Base-by-base conservation (phyloP, 1,139 yeast genomes). In the Pneumocystis murina region DNA sequence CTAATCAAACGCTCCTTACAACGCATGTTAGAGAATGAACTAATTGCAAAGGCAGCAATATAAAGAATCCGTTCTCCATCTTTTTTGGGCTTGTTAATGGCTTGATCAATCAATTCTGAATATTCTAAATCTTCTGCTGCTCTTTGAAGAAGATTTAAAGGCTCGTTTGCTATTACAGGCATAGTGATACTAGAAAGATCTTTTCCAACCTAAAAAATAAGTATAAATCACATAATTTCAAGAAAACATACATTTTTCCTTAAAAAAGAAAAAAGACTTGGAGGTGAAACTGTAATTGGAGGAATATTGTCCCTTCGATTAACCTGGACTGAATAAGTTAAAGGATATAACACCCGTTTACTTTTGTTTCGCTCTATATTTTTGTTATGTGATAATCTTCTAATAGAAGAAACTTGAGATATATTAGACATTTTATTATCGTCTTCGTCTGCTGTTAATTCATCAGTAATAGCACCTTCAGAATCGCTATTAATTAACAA, bases 81-180 rank as follows among this genome's bases (percentile, higher is more conserved):
- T 69, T 89, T 96, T 28, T 85, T 86, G 68, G 79, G 55, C 33
- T 30, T 78, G 0, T 80, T 71, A 17, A 78, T 77, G 0, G 97
- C 98, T 66, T 81, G 80, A 69, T 89, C 91, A 61, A 94, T 79
- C 61, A 94, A 76, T 64, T 82, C 81, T 3, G 86, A 82, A 71
- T 92, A 92, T 74, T 94, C 98, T 76, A 92, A 82, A 74, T 92
- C 98, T 74, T 92, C 98, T 0, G 95, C 91, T 59, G 91, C 87
- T 74, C 98, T 83, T 77, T 92, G 98, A 66, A 92, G 78, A 72
- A 92, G 79, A 7, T 95, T 89, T 0, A 97, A 88, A 68, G 97
- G 94, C 73, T 92, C 98, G 71, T 92, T 92, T 76, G 92, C 92
- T 0, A 96, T 83, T 10, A 92, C 98, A 0, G 98, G 98, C 61